Conservation (phyloP, 805 yeast genomes). For the Schizosaccharomyces pombe region DNA sequence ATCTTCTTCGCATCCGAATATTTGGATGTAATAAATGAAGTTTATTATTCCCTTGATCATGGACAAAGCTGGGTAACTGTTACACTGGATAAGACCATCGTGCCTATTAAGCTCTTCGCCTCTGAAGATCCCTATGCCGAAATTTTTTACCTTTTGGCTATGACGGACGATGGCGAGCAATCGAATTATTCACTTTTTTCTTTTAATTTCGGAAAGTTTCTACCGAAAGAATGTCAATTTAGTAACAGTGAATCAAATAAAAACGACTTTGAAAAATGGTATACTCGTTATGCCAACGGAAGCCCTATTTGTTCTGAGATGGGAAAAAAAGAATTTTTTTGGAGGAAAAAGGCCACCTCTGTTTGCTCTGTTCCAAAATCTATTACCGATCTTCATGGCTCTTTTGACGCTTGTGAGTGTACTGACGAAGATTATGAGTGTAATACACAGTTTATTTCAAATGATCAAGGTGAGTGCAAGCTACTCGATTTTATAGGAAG, state of each 20-base stretch:
- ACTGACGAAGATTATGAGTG: slow-evolving; percentile 49
- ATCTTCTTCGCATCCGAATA: slow-evolving; percentile 32
- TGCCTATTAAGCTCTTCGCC: slow-evolving; percentile 14
- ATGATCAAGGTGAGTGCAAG: slow-evolving; percentile 17
- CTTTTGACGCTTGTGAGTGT: slow-evolving; percentile 41
- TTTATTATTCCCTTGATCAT: slow-evolving; percentile 43
- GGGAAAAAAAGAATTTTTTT: slow-evolving; percentile 43
- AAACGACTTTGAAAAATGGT: slow-evolving; percentile 42
- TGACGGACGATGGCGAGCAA: not conserved
- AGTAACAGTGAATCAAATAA: slow-evolving; percentile 15
- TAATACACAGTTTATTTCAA: slow-evolving; percentile 24
- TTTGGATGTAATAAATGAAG: slow-evolving; percentile 17
- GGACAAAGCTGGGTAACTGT: slow-evolving; percentile 40
- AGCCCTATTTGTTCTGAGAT: slow-evolving; percentile 27
- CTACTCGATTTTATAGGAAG: slow-evolving; percentile 23
- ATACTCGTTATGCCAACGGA: slow-evolving; percentile 20
- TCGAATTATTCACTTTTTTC: slow-evolving; percentile 5
- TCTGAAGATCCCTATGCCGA: not conserved
- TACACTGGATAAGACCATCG: slow-evolving; percentile 23
- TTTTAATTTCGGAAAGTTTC: not conserved
- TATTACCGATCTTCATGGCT: slow-evolving; percentile 18
- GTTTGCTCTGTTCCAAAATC: slow-evolving; percentile 31
- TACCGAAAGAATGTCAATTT: slow-evolving; percentile 11
- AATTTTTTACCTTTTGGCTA: not conserved
- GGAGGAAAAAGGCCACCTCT: slow-evolving; percentile 40